Percentiles rank a stretch among this genome's conserved stretches.
These are phyloP conservation scores for Thelonectria olida DNA, from an alignment of 2,329 filamentous ascomycete genomes.

Conservation along the genomic window DNA sequence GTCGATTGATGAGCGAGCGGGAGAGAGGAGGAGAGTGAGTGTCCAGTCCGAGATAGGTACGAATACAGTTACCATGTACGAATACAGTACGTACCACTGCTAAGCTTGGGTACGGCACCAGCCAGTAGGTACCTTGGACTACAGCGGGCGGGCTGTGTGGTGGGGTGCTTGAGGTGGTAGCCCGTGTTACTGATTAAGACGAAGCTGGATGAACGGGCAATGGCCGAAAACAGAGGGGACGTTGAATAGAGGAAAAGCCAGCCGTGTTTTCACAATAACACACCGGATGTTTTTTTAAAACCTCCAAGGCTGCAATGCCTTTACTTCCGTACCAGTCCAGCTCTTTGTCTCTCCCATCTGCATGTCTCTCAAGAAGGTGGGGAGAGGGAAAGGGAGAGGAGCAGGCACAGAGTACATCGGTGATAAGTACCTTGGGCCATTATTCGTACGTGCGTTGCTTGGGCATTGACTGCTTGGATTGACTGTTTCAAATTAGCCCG, in stretches of 20 bases:
- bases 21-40: slow-evolving; percentile 11
- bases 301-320: background rate
- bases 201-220: too few relatives aligned
- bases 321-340: background rate
- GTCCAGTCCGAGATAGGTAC: background rate
- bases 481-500: slow-evolving; percentile 42
- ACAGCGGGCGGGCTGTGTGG: background rate
- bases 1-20: slow-evolving; percentile 17
- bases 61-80: slow-evolving; percentile 7
- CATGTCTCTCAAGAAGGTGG: background rate
- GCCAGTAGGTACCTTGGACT: background rate
- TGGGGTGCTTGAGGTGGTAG: background rate
- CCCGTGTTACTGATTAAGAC: too few relatives aligned
- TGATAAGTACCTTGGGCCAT: slow-evolving; percentile 12
- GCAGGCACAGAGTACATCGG: slow-evolving; percentile 2
- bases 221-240: background rate
- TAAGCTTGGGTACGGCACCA: slow-evolving; percentile 2
- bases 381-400: background rate
- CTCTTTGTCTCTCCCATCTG: background rate
- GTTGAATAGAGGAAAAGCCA: background rate
- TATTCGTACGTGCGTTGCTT: slow-evolving; percentile 19
- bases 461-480: slow-evolving; percentile 25
- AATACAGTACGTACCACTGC: slow-evolving; percentile 13
- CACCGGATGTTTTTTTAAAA: background rate
- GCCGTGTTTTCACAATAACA: background rate